Evolutionary conservation across 164 flowering plant genomes (phyloP), one percentile per base, ranked within the genome.

Genomic region (Vitis rupestris): DNA sequence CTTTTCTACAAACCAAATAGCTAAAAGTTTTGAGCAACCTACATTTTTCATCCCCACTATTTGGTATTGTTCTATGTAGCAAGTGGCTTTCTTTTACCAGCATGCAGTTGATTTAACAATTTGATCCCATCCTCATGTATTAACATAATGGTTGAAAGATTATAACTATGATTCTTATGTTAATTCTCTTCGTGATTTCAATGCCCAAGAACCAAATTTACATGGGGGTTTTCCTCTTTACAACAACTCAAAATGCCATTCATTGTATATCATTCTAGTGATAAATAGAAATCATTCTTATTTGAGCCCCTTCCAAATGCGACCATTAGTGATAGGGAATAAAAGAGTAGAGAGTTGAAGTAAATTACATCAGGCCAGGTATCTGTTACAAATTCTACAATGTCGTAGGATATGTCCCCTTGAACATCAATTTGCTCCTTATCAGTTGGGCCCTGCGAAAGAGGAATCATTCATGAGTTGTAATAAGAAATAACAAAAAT

Each of bases 341-440:
- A 53, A 53, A 53, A n/a, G 56, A 53, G n/a, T 53, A 13, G 5
- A 15, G 56, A 53, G 15, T 12, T 13, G 2, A 53, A 71, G 58
- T 50, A 47, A 59, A 68, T 86, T 91, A 95, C 99, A 83, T 85
- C 93, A 66, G 92, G 93, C 99, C 99, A 95, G 61, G 96, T 90
- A 2, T 85, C 90, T 27, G 98, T 90, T 59, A 95, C 83, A 77
- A 91, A 95, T 68, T 95, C 99, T 78, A 93, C 96, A 65, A 95
- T 79, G 74, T 93, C 98, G 74, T 78, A 93, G 63, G 93, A 37
- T 64, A 93, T 93, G 76, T 93, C 99, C 47, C 99, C 99, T 79
- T 93, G 99, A 74, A 95, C 97, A 82, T 95, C 99, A 79, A 95
- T 89, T 73, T 95, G 98, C 74, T 95, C 99, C 80, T 95, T 93